These are phyloP conservation scores for Neurospora sp. DNA, from an alignment of 495 filamentous ascomycete genomes.

Conservation along the genomic window DNA sequence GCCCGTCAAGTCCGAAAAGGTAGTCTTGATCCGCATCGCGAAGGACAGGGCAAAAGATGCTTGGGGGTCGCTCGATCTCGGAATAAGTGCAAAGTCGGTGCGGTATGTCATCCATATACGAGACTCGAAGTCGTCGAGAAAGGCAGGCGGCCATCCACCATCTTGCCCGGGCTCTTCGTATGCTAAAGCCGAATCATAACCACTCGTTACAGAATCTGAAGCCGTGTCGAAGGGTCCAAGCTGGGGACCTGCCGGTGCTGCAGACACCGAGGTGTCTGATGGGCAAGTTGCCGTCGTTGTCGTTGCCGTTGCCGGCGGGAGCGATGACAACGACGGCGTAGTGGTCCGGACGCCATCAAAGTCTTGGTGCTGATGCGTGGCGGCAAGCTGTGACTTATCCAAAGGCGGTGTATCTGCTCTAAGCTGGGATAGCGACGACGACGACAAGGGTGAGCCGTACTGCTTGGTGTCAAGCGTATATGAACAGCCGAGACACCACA, in stretches of 20 bases:
- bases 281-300: not conserved
- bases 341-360: slow-evolving; percentile 3
- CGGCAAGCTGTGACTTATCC: not conserved
- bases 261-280: not conserved
- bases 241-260: slow-evolving; percentile 8
- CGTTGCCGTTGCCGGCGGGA: not conserved
- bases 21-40: slow-evolving; percentile 70
- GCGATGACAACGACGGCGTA: slow-evolving; percentile 4
- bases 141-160: slow-evolving; percentile 73
- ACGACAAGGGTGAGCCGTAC: slow-evolving; percentile 4
- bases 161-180: slow-evolving; percentile 39
- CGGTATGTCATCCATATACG: slow-evolving; percentile 96
- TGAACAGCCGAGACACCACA: slow-evolving; percentile 81
- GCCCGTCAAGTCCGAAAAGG: slow-evolving; percentile 66
- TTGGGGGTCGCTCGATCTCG: slow-evolving; percentile 61
- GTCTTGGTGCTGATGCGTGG: slow-evolving; percentile 18
- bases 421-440: not conserved
- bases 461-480: slow-evolving; percentile 46
- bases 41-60: slow-evolving; percentile 70
- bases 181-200: slow-evolving; percentile 38
- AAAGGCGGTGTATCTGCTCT: not conserved
- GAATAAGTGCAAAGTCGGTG: slow-evolving; percentile 74
- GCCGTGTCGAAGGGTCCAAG: slow-evolving; percentile 28
- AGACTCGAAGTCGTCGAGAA: slow-evolving; percentile 88
- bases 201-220: slow-evolving; percentile 36